Base-by-base conservation (phyloP, 257 asterid genomes). In the Nicotiana attenuata region DNA sequence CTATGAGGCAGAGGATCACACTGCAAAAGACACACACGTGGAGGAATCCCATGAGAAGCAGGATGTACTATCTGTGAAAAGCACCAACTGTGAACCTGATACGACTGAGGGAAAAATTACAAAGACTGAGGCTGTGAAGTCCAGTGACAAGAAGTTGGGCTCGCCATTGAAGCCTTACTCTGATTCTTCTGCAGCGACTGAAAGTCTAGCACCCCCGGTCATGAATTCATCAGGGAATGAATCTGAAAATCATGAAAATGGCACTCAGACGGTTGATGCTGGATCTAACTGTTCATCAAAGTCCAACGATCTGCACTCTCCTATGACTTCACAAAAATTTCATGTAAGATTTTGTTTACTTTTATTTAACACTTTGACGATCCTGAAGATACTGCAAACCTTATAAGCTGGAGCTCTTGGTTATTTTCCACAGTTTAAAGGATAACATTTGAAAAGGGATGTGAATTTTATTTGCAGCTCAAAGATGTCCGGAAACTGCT, bases 41-140 rank as follows among this genome's bases (percentile, higher is more conserved):
- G 90, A 85, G 14, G 90, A 81, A 80, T 76, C 66, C 56, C 82
- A 83, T 26, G 94, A 85, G 82, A 88, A 88, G 83, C 90, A 87
- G 82, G 96, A 89, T 56, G 92, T 90, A 61, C 88, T 92, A 61
- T 92, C 87, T 53, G 82, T 90, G 85, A 89, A 89, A 78, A 92
- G 93, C 88, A 88, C 86, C 73, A 89, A 90, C 80, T 84, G 80
- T 24, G 92, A 87, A 52, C 76, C 82, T 76, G 81, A 79, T 50
- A 47, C 52, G 73, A 87, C 90, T 0, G 91, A 81, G 66, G 91
- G 82, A 82, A 90, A 92, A 86, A 68, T 88, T 77, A 83, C 81
- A 10, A 86, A 85, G 83, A 86, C 87, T 17, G 94, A 92, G 88
- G 65, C 88, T 60, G 84, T 86, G 77, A 93, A 87, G 80, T 83